Percentiles rank a stretch among this genome's conserved stretches.
These are phyloP conservation scores for Epichloe hybrida DNA, from an alignment of 2,329 filamentous ascomycete genomes.

Conservation along the genomic window DNA sequence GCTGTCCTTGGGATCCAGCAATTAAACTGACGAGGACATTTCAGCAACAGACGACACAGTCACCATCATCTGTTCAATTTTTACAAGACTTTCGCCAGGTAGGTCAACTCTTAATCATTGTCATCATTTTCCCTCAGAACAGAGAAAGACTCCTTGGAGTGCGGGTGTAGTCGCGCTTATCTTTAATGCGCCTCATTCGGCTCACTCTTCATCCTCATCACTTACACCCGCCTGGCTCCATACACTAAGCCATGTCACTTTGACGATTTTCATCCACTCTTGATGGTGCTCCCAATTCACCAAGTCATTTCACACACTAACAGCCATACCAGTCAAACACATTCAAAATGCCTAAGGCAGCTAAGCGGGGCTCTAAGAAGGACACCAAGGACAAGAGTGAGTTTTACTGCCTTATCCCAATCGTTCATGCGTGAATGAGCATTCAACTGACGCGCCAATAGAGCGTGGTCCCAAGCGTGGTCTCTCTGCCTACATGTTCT, in stretches of 20 bases:
- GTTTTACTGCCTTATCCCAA: slow-evolving; percentile 11
- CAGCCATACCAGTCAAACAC: slow-evolving; percentile 11
- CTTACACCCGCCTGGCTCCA: neutral
- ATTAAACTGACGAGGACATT: slow-evolving; percentile 6
- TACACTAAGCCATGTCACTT: neutral
- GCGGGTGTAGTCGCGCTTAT: too few relatives aligned
- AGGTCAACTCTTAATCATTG: neutral
- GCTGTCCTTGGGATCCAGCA: slow-evolving; percentile 2
- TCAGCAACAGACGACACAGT: slow-evolving; percentile 8
- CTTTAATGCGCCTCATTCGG: neutral
- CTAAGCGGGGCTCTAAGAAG: slow-evolving; percentile 40
- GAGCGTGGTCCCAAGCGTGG: slow-evolving; percentile 78
- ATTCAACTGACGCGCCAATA: slow-evolving; percentile 22
- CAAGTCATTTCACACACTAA: neutral
- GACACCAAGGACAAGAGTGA: slow-evolving; percentile 47
- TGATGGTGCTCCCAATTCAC: neutral
- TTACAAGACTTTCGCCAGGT: slow-evolving; percentile 1
- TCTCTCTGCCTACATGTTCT: slow-evolving; percentile 99
- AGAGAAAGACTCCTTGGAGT: slow-evolving; percentile 5
- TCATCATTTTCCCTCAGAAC: neutral
- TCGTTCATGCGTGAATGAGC: neutral
- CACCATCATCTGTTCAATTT: slow-evolving; percentile 10
- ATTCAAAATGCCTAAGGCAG: slow-evolving; percentile 45
- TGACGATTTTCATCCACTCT: neutral
- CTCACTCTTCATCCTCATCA: neutral